Conservation (phyloP, 306 rosid species). For the Malus sylvestris region DNA sequence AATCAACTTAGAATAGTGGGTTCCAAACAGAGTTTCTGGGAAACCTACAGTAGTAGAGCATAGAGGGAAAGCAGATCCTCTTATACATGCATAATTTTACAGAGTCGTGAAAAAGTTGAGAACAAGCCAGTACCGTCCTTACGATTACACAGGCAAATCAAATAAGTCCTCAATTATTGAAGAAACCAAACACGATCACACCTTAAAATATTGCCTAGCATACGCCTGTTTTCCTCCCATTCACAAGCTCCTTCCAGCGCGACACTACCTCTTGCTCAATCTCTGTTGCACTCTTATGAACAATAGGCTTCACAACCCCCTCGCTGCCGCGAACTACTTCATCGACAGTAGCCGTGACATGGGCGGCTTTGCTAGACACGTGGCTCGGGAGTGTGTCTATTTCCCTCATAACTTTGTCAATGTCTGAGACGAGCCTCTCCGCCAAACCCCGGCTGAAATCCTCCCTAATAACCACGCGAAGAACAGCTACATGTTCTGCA, state of each 20-base stretch:
- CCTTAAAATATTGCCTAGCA: constrained; percentile 33
- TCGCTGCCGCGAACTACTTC: constrained; percentile 17
- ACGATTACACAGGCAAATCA: background rate
- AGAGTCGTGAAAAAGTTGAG: too few relatives aligned
- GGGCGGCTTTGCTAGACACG: constrained; percentile 25
- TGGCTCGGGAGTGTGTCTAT: constrained; percentile 39
- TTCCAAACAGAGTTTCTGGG: background rate
- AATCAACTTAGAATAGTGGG: too few relatives aligned
- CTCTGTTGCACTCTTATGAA: constrained; percentile 36
- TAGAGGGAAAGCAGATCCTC: too few relatives aligned
- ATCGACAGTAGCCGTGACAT: constrained; percentile 30
- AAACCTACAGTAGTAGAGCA: too few relatives aligned
- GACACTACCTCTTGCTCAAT: constrained; percentile 25
- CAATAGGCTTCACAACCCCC: constrained; percentile 10
- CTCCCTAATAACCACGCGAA: constrained; percentile 83
- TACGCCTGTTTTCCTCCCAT: constrained; percentile 47
- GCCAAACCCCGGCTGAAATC: constrained; percentile 76
- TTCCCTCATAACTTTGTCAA: constrained; percentile 48
- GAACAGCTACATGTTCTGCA: constrained; percentile 58
- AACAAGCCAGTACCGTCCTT: background rate
- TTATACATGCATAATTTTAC: too few relatives aligned
- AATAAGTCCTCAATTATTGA: background rate
- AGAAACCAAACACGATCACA: background rate
- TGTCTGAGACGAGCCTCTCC: constrained; percentile 65
- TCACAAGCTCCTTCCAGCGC: constrained; percentile 51